Conservation (phyloP, 208 protist species). For the Tritrichomonas musculus region DNA sequence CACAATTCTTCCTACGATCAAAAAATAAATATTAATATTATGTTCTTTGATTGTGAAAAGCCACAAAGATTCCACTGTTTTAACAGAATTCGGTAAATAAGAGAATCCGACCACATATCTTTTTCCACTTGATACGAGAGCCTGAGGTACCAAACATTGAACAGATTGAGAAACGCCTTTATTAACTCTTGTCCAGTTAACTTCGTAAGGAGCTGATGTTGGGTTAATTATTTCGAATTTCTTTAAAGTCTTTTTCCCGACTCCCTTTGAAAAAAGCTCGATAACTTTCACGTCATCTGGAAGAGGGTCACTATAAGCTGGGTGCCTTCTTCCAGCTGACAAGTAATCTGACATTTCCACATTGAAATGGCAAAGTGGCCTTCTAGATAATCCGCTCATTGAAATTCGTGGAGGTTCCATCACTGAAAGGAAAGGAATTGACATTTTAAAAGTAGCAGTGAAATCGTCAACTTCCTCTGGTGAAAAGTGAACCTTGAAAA, state of each 20-base stretch:
- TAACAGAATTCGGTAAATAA: slow-evolving; percentile 12
- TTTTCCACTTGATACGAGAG: not conserved
- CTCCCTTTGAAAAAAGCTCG: not conserved
- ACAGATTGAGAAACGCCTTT: not conserved
- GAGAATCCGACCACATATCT: slow-evolving; percentile 6
- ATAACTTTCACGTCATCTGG: slow-evolving; percentile 7
- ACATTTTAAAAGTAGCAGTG: not conserved
- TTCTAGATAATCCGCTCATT: slow-evolving; percentile 66
- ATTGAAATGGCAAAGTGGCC: slow-evolving; percentile 88
- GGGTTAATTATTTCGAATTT: slow-evolving; percentile 33
- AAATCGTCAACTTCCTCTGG: slow-evolving; percentile 61
- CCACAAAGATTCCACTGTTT: not conserved
- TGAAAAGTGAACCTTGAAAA: slow-evolving; percentile 69
- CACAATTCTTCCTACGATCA: slow-evolving; percentile 31
- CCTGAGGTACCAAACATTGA: not conserved
- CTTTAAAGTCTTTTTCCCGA: slow-evolving; percentile 5
- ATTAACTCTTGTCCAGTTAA: not conserved
- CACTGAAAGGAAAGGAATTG: not conserved
- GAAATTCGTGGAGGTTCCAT: slow-evolving; percentile 47
- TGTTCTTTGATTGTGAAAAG: not conserved
- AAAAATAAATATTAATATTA: not conserved
- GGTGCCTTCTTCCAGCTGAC: slow-evolving; percentile 52
- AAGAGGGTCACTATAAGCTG: not conserved
- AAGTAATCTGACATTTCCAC: slow-evolving; percentile 74
- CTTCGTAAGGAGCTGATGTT: not conserved